Base-by-base conservation (phyloP, 352 stramenopile species). In the Phytopythium litorale region DNA sequence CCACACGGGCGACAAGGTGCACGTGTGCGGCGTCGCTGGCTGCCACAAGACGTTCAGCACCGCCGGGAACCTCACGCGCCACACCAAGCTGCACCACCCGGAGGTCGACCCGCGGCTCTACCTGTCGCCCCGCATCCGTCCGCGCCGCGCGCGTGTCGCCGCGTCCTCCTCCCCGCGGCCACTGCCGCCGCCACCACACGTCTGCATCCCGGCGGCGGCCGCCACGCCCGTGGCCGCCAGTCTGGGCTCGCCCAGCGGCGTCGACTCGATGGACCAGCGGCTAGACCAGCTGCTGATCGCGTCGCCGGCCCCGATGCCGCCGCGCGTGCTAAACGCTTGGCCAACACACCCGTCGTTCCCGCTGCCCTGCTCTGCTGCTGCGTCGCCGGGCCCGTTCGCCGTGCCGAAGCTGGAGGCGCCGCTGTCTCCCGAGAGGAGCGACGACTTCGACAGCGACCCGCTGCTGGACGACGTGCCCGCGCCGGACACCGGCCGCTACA, bases 1-100 rank as follows among this genome's bases (percentile, higher is more conserved):
- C 56, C 76, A 85, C 63, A 78, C 67, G 51, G 76, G 71, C 30
- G 64, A 73, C 33, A 66, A 71, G 43, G 76, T 74, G 33, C 74
- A 85, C 69, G 64, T 73, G 58, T 85, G 76, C 56, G 62, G 55
- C 19, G 65, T 75, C 18, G 6, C 59, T 9, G 68, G 71, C 37
- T 85, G 76, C 62, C 76, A 70, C 35, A 85, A 85, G 59, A 76
- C 75, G 28, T 85, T 85, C 52, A 85, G 71, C 54, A 85, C 76
- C 25, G 73, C 76, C n/a, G 76, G 76, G 7, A 85, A 85, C 59
- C 69, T 85, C 55, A 78, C 76, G 42, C 76, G 76, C 21, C 76
- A 85, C 64, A 74, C 70, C 61, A 81, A 82, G 62, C 79, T 78
- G 43, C 71, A 78, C 43, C 72, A 79, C 56, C 66, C 69, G 33